These are phyloP conservation scores for Neurospora sp. DNA, from an alignment of 495 filamentous ascomycete species.

Conservation along the genomic window DNA sequence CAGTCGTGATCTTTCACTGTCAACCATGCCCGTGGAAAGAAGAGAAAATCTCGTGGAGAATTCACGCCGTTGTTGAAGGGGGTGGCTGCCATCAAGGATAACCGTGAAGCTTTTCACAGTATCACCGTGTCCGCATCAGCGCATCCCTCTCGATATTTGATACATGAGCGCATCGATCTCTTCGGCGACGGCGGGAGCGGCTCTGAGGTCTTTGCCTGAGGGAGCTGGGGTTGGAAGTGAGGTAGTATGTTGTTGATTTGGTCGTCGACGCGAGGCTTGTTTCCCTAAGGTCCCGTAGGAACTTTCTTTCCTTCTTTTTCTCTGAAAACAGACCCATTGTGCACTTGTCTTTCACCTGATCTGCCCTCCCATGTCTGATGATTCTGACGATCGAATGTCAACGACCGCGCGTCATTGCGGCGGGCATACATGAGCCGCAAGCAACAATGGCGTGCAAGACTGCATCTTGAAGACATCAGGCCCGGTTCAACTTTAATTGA, in stretches of 20 bases:
- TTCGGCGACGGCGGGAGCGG: not conserved
- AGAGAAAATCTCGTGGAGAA: no score
- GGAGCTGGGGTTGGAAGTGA: not conserved
- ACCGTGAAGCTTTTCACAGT: not conserved
- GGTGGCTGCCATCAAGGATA: not conserved
- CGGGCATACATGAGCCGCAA: not conserved
- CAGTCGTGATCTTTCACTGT: no score
- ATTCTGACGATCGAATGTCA: not conserved
- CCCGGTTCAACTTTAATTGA: not conserved
- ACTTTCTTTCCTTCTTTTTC: no score
- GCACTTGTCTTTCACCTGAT: not conserved
- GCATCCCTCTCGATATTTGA: not conserved
- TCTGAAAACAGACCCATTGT: not conserved
- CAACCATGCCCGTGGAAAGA: no score
- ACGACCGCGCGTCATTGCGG: not conserved
- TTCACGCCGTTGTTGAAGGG: not conserved
- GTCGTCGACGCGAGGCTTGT: not conserved
- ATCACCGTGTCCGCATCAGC: not conserved
- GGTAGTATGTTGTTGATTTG: not conserved
- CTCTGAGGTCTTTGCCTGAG: not conserved
- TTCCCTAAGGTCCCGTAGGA: no score
- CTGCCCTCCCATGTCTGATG: not conserved
- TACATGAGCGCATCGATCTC: not conserved
- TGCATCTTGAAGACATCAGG: not conserved
- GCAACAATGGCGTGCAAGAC: not conserved